A percentile compares a stretch with the other conserved stretches of the same genome.
These are phyloP conservation scores for Coemansia sp. DNA, from an alignment of 371 early-diverging fungal genomes.

Conservation along the genomic window DNA sequence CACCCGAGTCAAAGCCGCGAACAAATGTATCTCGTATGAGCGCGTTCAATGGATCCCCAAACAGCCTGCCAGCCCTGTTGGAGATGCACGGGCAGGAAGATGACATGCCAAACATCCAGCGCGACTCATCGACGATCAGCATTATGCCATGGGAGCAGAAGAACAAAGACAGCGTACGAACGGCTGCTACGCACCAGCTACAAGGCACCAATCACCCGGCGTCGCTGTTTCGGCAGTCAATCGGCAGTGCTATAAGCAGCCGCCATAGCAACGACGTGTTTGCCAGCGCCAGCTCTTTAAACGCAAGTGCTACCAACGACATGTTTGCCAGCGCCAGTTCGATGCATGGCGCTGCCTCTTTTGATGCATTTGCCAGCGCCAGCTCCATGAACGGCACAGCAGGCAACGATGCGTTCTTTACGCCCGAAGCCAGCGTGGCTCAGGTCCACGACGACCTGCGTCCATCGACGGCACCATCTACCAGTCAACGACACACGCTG, in stretches of 20 bases:
- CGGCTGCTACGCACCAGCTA: not conserved
- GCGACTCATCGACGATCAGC: slow-evolving; percentile 47
- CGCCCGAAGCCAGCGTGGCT: slow-evolving; percentile 41
- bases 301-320: slow-evolving; percentile 2
- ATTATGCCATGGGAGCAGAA: slow-evolving; percentile 25
- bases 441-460: slow-evolving; percentile 21
- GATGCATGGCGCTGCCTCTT: not conserved
- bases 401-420: slow-evolving; percentile 23
- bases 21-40: slow-evolving; percentile 32
- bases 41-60: slow-evolving; percentile 33
- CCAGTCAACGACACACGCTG: slow-evolving; percentile 29
- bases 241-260: slow-evolving; percentile 11
- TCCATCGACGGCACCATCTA: slow-evolving; percentile 32
- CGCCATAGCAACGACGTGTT: slow-evolving; percentile 18
- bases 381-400: not conserved
- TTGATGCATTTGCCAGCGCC: slow-evolving; percentile 20
- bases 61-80: not conserved
- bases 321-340: not conserved
- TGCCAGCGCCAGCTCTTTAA: slow-evolving; percentile 5
- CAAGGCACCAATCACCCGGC: slow-evolving; percentile 14
- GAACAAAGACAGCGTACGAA: not conserved
- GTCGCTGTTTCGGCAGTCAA: slow-evolving; percentile 31
- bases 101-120: slow-evolving; percentile 7
- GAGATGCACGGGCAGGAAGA: not conserved
- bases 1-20: not conserved